phyloP scores from a whole-genome alignment of 2,329 filamentous ascomycete genomes.

The Metarhizium album region DNA sequence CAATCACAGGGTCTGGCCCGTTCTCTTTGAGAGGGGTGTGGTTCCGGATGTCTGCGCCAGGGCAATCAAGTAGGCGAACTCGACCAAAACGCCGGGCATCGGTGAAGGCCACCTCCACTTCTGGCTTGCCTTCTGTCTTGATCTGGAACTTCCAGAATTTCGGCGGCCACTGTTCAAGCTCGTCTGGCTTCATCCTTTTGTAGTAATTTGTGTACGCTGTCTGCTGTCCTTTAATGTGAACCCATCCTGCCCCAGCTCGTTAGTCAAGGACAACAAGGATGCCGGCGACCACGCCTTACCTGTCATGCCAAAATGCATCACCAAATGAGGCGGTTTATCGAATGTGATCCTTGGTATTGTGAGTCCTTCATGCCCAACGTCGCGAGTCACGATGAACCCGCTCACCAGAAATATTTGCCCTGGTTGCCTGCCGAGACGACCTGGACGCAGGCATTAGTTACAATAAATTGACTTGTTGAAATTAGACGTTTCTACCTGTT shows the following conservation, averaged over 20 bases:
- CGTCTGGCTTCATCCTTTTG: conserved; percentile 52
- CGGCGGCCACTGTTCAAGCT: conserved; percentile 67
- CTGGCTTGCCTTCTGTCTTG: conserved; percentile 44
- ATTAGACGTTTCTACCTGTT: conserved; percentile 35
- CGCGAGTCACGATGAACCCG: neutral
- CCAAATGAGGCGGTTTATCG: conserved; percentile 68
- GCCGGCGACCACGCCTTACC: conserved; percentile 22
- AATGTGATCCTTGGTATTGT: conserved; percentile 33
- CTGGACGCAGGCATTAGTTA: conserved; percentile 16
- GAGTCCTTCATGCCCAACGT: neutral
- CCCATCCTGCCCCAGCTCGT: conserved; percentile 49
- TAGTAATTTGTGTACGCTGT: conserved; percentile 77
- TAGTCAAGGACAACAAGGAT: neutral
- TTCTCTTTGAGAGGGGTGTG: conserved; percentile 78
- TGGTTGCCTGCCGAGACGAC: conserved; percentile 64
- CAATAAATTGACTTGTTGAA: neutral
- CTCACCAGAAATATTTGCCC: conserved; percentile 90
- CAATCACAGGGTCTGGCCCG: conserved; percentile 83
- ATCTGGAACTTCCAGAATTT: conserved; percentile 82
- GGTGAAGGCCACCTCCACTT: conserved; percentile 63
- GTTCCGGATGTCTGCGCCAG: conserved; percentile 63
- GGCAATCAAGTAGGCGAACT: conserved; percentile 72
- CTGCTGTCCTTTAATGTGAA: conserved; percentile 71
- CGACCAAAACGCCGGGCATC: conserved; percentile 72
- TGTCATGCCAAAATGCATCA: conserved; percentile 79